Base-by-base conservation (phyloP, 2,329 filamentous ascomycete species). In the Parasarocladium wereldwijsianum region DNA sequence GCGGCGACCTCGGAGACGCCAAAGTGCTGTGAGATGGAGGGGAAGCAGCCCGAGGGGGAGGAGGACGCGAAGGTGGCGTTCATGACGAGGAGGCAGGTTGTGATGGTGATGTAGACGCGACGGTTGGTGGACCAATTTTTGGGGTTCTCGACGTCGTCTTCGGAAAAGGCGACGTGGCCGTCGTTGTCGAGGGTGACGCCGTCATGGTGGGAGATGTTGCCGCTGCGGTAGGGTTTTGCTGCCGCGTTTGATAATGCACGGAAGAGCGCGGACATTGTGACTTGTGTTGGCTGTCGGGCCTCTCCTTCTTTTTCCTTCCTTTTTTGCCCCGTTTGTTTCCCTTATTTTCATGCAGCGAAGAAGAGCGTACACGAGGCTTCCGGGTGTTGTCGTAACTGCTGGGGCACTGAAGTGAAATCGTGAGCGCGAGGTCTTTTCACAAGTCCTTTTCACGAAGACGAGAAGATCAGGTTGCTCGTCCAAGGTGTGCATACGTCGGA, bases 41-140 rank as follows among this genome's bases (percentile, higher is more conserved):
- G 33, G 15, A 55, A 39, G 30, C 53, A 52, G 4, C 50, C 51
- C 22, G 51, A 44, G 19, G 50, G 42, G 15, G 45, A 35, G 23
- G 43, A 49, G 10, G 49, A 50, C 4, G 65, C 64, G 36, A 70
- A 68, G 0, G 64, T 69, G 3, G 63, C 64, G 39, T 70, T 70
- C 38, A 68, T 52, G 21, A 68, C 63, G 11, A 65, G 54, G n/a
- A 58, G 32, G 6, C 64, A 53, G 15, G 55, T 41, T 17, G 50
- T 42, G 7, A 55, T 31, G 5, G 61, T 64, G 29, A 66, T 50
- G 34, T 44, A 50, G 38, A 50, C 49, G 17, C 58, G 48, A n/a
- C 60, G 47, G 3, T 38, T 20, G 1, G 32, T 41, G 7, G 53
- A 52, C 62, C 63, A 68, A 48, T 65, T 57, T 38, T 59, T 39